phyloP scores from a whole-genome alignment of 2,329 filamentous ascomycete species.

The Xylariomycetidae sp. region DNA sequence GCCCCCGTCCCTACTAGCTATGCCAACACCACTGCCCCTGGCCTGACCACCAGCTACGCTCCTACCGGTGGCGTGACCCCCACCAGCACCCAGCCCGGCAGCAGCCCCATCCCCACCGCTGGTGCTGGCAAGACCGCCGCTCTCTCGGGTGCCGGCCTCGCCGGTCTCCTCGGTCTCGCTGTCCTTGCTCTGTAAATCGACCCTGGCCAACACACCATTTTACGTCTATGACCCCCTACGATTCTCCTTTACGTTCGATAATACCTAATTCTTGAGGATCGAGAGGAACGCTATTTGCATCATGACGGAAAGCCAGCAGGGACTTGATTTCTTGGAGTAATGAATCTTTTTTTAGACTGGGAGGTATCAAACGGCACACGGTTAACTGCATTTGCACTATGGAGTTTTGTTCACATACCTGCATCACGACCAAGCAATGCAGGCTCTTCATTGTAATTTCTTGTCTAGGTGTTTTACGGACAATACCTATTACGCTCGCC shows the following conservation, averaged over 20 bases:
- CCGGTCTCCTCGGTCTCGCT: conserved; percentile 55
- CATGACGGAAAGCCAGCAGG: conserved; percentile 34
- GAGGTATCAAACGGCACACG: conserved; percentile 21
- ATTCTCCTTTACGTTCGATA: conserved; percentile 36
- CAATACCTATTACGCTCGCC: conserved; percentile 22
- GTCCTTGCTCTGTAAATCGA: conserved; percentile 54
- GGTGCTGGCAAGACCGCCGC: conserved; percentile 53
- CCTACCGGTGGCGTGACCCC: conserved; percentile 14
- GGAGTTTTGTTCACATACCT: too few relatives aligned
- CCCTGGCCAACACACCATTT: conserved; percentile 25
- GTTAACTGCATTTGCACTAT: too few relatives aligned
- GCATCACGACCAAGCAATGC: too few relatives aligned
- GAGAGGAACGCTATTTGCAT: conserved; percentile 30
- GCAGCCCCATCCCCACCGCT: conserved; percentile 42
- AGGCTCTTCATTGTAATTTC: conserved; percentile 35
- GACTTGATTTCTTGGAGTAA: conserved; percentile 23
- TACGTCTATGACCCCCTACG: conserved; percentile 33
- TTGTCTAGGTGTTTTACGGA: conserved; percentile 32
- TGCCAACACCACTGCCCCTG: conserved; percentile 9
- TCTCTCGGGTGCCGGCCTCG: conserved; percentile 55
- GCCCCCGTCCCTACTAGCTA: conserved; percentile 26
- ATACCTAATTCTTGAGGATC: conserved; percentile 34
- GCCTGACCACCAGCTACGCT: conserved; percentile 3
- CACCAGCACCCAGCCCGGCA: conserved; percentile 25
- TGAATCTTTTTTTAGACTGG: conserved; percentile 25